phyloP scores from a whole-genome alignment of 2,329 filamentous ascomycete species.

The Apiospora marii region DNA sequence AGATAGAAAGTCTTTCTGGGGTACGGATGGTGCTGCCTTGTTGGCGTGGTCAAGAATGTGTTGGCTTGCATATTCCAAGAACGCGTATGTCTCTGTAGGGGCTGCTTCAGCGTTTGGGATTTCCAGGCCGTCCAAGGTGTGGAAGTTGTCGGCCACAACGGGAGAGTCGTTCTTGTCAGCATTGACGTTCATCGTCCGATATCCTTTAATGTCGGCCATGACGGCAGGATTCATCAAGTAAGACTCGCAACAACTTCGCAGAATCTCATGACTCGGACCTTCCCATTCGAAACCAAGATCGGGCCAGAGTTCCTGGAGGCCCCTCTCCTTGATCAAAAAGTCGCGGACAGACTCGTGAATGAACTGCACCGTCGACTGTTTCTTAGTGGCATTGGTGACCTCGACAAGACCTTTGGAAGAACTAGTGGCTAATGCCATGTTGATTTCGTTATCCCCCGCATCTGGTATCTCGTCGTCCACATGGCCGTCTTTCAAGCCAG shows the following conservation, averaged over 20 bases:
- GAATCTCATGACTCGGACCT: slow-evolving; percentile 49
- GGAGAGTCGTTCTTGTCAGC: not conserved
- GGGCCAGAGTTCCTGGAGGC: slow-evolving; percentile 42
- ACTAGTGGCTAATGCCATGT: not conserved
- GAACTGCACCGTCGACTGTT: slow-evolving; percentile 53
- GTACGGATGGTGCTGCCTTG: slow-evolving; percentile 24
- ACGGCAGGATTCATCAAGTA: slow-evolving; percentile 22
- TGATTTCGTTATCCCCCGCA: not conserved
- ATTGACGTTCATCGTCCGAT: not conserved
- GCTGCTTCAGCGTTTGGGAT: not conserved
- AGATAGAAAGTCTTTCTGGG: slow-evolving; percentile 27
- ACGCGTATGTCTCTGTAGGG: slow-evolving; percentile 25
- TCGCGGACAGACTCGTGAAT: slow-evolving; percentile 61
- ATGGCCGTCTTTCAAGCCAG: slow-evolving; percentile 28
- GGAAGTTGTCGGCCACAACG: not conserved
- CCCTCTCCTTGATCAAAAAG: slow-evolving; percentile 50
- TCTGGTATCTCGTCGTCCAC: not conserved
- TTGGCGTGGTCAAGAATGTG: slow-evolving; percentile 30
- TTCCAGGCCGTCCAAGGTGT: not conserved
- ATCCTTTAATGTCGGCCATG: not conserved
- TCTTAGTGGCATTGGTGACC: slow-evolving; percentile 40
- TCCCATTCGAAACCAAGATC: slow-evolving; percentile 33
- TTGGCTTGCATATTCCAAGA: slow-evolving; percentile 27
- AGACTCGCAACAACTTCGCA: slow-evolving; percentile 46
- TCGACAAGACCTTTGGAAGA: slow-evolving; percentile 60